These are phyloP conservation scores for Microsporum audouinii DNA, from an alignment of 2,329 filamentous ascomycete genomes.

Conservation along the genomic window DNA sequence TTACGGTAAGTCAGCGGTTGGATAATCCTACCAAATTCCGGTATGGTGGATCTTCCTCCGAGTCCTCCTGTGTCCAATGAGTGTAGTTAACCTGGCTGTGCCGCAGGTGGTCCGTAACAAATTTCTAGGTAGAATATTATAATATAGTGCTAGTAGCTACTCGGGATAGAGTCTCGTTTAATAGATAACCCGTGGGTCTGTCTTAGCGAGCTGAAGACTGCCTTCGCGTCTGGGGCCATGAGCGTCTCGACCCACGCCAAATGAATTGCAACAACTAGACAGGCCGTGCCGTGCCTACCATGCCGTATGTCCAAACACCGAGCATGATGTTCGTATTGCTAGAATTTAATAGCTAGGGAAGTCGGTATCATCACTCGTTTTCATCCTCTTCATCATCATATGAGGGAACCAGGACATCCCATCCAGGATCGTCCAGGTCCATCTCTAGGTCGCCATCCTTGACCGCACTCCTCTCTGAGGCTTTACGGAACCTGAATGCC, in stretches of 20 bases:
- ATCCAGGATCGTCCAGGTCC: constrained; percentile 19
- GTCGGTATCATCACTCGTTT: neutral
- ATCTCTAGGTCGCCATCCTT: constrained; percentile 24
- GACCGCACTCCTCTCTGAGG: constrained; percentile 26
- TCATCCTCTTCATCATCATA: constrained; percentile 15
- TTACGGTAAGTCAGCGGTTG: too few relatives aligned
- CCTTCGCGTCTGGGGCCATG: too few relatives aligned
- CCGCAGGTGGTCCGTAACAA: too few relatives aligned
- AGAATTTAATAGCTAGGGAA: neutral
- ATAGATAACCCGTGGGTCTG: too few relatives aligned
- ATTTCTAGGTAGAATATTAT: too few relatives aligned
- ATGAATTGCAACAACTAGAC: too few relatives aligned
- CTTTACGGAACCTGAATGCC: constrained; percentile 28
- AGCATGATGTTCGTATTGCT: neutral
- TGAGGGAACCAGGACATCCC: constrained; percentile 15
- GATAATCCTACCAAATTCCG: neutral
- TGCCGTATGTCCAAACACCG: neutral
- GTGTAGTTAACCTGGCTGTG: too few relatives aligned
- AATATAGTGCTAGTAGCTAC: too few relatives aligned
- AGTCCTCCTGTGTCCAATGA: too few relatives aligned
- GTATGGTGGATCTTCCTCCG: neutral
- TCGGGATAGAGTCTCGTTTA: too few relatives aligned
- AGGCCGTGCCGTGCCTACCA: neutral
- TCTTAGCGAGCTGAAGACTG: too few relatives aligned
- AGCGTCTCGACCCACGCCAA: neutral